These are phyloP conservation scores for Collybia nuda DNA, from an alignment of 768 basidiomycete genomes.

Conservation along the genomic window DNA sequence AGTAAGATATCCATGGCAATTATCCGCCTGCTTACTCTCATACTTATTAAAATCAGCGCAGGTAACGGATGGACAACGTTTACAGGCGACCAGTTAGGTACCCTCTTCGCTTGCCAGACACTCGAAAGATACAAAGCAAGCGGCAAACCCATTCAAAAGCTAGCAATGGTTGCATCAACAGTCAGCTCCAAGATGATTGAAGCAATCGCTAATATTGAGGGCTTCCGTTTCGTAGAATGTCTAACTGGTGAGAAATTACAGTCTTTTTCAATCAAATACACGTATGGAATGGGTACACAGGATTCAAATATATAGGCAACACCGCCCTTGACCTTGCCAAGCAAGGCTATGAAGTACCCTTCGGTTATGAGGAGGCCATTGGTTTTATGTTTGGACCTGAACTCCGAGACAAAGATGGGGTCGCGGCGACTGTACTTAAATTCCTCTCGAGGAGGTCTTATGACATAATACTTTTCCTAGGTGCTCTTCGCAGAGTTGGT, in stretches of 20 bases:
- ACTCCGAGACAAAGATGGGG: constrained; percentile 86
- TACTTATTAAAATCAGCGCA: constrained; percentile 21
- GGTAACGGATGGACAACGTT: constrained; percentile 67
- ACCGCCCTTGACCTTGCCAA: constrained; percentile 64
- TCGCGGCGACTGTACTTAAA: constrained; percentile 67
- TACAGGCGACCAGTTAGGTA: constrained; percentile 84
- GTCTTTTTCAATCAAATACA: background rate
- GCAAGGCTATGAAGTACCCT: constrained; percentile 70
- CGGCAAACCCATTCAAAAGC: constrained; percentile 48
- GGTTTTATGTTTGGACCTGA: constrained; percentile 85
- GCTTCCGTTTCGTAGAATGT: constrained; percentile 84
- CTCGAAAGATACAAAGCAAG: constrained; percentile 41
- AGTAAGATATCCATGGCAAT: constrained; percentile 31
- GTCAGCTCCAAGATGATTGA: constrained; percentile 92
- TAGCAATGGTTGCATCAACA: constrained; percentile 87
- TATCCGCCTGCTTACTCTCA: background rate
- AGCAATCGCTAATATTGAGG: constrained; percentile 70
- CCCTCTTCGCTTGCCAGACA: constrained; percentile 40
- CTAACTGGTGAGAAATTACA: constrained; percentile 58
- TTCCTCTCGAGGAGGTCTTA: background rate
- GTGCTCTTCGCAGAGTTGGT: constrained; percentile 71
- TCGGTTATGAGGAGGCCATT: constrained; percentile 92
- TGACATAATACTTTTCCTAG: constrained; percentile 30
- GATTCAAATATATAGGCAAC: constrained; percentile 92
- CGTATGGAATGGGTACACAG: constrained; percentile 28